phyloP scores from a whole-genome alignment of 306 rosid species.

The Fagus crenata region DNA sequence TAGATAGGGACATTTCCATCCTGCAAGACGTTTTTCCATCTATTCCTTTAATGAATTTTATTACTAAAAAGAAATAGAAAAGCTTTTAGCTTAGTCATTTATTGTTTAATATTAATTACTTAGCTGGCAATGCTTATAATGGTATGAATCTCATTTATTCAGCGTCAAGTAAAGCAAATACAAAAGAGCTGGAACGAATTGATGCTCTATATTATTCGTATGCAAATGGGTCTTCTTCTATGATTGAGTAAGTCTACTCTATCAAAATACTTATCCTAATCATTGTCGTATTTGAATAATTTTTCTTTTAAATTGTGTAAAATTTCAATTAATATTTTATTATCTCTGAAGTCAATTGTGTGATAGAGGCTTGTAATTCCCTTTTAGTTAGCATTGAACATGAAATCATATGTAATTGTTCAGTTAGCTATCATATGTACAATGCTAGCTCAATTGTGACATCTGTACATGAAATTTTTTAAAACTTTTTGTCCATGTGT shows the following conservation, averaged over 20 bases:
- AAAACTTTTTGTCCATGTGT: not conserved
- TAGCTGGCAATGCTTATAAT: constrained; percentile 7
- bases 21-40: too few relatives aligned
- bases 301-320: constrained; percentile 9
- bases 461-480: not conserved
- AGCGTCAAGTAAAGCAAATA: constrained; percentile 86
- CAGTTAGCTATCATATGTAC: not conserved
- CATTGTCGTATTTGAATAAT: not conserved
- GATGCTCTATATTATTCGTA: constrained; percentile 67
- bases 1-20: too few relatives aligned
- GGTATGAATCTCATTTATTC: constrained; percentile 32
- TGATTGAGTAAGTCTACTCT: constrained; percentile 79
- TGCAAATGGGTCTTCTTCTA: constrained; percentile 72
- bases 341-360: not conserved
- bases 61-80: too few relatives aligned
- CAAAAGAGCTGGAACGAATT: constrained; percentile 82
- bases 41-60: too few relatives aligned
- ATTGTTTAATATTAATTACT: not conserved
- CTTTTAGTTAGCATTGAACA: not conserved
- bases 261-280: not conserved
- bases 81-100: not conserved
- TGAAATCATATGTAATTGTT: not conserved
- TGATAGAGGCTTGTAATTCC: not conserved
- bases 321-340: too few relatives aligned
- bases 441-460: not conserved